Evolutionary conservation across 1,284 basidiomycete genomes (phyloP).

Genomic region (Ceratobasidium theobromae): DNA sequence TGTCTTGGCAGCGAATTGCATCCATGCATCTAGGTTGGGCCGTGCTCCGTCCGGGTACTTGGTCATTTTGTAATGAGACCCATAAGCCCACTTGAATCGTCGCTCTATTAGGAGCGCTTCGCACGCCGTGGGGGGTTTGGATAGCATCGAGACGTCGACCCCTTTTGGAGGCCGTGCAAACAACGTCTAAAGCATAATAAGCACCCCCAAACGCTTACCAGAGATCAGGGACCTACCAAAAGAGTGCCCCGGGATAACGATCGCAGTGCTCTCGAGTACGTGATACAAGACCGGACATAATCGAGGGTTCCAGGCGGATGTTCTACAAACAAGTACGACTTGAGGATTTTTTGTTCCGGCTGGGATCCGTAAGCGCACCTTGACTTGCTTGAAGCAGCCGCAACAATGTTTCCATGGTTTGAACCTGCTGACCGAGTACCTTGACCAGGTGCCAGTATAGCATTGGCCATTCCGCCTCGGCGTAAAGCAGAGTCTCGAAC

Average conservation of each 20-base stretch:
- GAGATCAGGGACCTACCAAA: conserved; percentile 9
- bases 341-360: background rate
- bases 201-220: background rate
- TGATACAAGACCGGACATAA: conserved; percentile 14
- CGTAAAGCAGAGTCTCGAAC: conserved; percentile 75
- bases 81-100: conserved; percentile 75
- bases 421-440: conserved; percentile 58
- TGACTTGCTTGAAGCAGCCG: conserved; percentile 18
- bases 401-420: conserved; percentile 54
- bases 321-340: background rate
- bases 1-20: conserved; percentile 11
- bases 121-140: background rate
- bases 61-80: conserved; percentile 54
- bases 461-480: conserved; percentile 62
- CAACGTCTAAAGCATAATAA: conserved; percentile 38
- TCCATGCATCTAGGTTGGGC: conserved; percentile 50
- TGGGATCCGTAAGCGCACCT: background rate
- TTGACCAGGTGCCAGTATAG: conserved; percentile 71
- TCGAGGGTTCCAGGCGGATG: background rate
- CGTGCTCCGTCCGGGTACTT: conserved; percentile 47
- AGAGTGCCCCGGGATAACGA: conserved; percentile 23
- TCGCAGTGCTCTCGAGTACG: conserved; percentile 23
- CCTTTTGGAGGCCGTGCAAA: conserved; percentile 49
- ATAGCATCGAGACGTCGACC: conserved; percentile 7
- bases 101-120: conserved; percentile 48